Conservation (phyloP, 129 eudicot genomes). For the Cynara cardunculus region DNA sequence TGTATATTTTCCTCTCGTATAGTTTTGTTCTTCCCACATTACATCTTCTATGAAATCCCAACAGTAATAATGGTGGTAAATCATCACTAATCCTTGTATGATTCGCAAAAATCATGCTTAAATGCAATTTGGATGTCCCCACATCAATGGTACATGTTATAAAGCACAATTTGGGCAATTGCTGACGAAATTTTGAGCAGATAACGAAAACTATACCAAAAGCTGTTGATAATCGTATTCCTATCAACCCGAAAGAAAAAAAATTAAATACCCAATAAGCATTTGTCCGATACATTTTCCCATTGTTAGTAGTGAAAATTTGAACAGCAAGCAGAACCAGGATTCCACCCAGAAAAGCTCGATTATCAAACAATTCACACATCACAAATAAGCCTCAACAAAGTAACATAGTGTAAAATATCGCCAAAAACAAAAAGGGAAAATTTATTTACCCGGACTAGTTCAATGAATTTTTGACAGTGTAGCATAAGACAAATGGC, state of each 20-base stretch:
- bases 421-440: conserved; percentile 2
- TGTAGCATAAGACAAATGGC: conserved; percentile 72
- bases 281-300: background rate
- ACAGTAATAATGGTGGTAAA: no score
- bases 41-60: no score
- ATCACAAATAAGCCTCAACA: background rate
- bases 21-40: no score
- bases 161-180: background rate
- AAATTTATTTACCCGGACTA: conserved; percentile 68
- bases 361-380: background rate
- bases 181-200: background rate
- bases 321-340: background rate
- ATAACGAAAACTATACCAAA: no score
- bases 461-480: conserved; percentile 91
- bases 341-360: background rate
- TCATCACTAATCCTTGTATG: no score
- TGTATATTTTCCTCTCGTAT: no score
- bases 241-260: background rate
- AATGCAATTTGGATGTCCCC: background rate
- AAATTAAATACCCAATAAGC: background rate
- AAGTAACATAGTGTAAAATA: no score
- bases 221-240: background rate
- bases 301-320: background rate
- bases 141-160: background rate
- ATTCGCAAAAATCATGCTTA: no score